Conservation (phyloP, 2,329 filamentous ascomycete genomes). For the Penicillium sp. region DNA sequence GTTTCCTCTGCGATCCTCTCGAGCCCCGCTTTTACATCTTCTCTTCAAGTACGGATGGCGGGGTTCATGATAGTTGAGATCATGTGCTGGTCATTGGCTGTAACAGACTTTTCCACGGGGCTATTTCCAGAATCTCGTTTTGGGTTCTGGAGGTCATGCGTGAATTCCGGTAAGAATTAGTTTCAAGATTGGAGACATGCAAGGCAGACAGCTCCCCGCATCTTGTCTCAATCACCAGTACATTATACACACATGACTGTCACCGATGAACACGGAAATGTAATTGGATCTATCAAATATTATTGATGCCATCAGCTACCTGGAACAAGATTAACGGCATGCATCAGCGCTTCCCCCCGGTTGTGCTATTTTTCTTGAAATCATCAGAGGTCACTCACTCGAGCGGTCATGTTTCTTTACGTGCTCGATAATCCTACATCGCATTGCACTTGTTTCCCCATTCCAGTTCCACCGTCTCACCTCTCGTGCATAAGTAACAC, state of each 20-base stretch:
- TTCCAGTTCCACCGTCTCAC: slow-evolving; percentile 35
- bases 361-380: slow-evolving; percentile 55
- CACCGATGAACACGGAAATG: neutral
- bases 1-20: no score
- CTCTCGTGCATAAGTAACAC: slow-evolving; percentile 71
- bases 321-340: slow-evolving; percentile 5
- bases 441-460: neutral
- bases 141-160: no score
- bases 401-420: slow-evolving; percentile 60
- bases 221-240: no score
- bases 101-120: no score
- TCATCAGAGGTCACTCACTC: slow-evolving; percentile 58
- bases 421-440: slow-evolving; percentile 59
- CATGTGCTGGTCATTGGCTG: no score
- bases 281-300: neutral
- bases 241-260: neutral
- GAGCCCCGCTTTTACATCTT: no score
- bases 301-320: neutral
- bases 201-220: no score
- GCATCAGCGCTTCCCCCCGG: slow-evolving; percentile 28
- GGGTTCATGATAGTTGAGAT: no score
- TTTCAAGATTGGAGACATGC: no score
- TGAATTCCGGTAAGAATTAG: no score
- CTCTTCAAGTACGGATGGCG: no score
- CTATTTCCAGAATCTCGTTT: no score